These are phyloP conservation scores for Vitis hybrid DNA, from an alignment of 177 flowering plant species.

Conservation along the genomic window DNA sequence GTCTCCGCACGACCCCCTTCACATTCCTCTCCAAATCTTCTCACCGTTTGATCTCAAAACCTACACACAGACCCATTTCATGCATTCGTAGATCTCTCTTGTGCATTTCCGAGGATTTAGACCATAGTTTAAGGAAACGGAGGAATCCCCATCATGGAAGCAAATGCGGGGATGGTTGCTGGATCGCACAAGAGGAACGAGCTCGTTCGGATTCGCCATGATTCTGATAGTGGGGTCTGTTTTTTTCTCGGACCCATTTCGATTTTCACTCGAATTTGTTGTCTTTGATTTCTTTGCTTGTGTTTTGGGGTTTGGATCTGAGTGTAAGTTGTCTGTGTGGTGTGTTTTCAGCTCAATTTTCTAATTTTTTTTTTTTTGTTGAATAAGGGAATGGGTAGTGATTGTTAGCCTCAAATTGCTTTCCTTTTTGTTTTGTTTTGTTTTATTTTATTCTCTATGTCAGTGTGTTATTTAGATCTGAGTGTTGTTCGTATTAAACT, in stretches of 20 bases:
- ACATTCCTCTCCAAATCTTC: neutral
- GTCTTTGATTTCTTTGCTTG: neutral
- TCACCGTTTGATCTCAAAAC: neutral
- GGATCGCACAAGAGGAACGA: slow-evolving; percentile 84
- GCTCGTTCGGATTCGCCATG: slow-evolving; percentile 75
- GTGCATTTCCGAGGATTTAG: neutral
- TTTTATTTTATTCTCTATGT: neutral
- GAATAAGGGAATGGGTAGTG: neutral
- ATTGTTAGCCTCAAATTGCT: neutral
- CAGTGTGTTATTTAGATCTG: slow-evolving; percentile 8
- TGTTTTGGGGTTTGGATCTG: slow-evolving; percentile 11
- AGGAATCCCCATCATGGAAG: slow-evolving; percentile 52
- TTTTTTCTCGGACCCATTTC: slow-evolving; percentile 7
- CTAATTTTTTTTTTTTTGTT: neutral
- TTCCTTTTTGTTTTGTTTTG: neutral
- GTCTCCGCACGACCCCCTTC: neutral
- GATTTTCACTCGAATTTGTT: slow-evolving; percentile 2
- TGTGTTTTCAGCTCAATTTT: slow-evolving; percentile 4
- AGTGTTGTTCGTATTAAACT: neutral
- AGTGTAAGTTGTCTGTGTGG: slow-evolving; percentile 2
- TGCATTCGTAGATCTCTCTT: neutral
- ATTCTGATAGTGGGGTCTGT: slow-evolving; percentile 74
- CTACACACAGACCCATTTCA: neutral
- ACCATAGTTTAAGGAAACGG: neutral
- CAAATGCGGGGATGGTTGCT: slow-evolving; percentile 80